These are phyloP conservation scores for Lecanicillium sp. DNA, from an alignment of 2,329 filamentous ascomycete species.

Conservation along the genomic window DNA sequence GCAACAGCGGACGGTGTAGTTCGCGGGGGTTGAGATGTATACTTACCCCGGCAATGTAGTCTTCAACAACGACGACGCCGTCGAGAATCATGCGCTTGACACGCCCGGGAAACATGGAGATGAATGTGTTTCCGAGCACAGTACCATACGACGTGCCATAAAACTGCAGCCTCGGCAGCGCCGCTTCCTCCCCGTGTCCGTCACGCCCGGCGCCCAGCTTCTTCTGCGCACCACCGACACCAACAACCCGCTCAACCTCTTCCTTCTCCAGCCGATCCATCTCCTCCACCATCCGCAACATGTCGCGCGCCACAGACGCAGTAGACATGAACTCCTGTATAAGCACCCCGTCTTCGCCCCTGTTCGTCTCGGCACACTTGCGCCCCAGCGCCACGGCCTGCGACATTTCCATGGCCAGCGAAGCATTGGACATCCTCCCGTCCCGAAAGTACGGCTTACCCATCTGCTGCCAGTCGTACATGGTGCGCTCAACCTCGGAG, in stretches of 20 bases:
- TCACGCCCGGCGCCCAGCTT: not conserved
- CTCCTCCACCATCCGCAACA: constrained; percentile 3
- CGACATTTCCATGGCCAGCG: not conserved
- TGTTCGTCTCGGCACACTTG: not conserved
- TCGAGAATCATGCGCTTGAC: constrained; percentile 30
- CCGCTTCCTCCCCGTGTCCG: not conserved
- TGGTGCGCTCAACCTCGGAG: constrained; percentile 15
- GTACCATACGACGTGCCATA: constrained; percentile 16
- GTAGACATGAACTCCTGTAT: not conserved
- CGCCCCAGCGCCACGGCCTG: not conserved
- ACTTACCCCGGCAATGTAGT: constrained; percentile 21
- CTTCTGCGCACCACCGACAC: not conserved
- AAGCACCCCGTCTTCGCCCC: not conserved
- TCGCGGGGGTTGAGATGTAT: no score
- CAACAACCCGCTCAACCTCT: not conserved
- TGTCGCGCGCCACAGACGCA: constrained; percentile 3
- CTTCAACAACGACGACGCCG: constrained; percentile 22
- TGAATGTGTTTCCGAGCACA: constrained; percentile 15
- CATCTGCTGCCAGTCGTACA: constrained; percentile 17
- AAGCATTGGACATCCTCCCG: not conserved
- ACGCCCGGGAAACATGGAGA: constrained; percentile 17
- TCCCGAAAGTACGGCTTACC: not conserved
- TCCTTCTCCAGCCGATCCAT: not conserved
- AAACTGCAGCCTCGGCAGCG: constrained; percentile 1
- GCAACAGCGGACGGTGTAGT: no score